Conservation (phyloP, 108 stramenopile genomes). For the Nannochloropsis salina region DNA sequence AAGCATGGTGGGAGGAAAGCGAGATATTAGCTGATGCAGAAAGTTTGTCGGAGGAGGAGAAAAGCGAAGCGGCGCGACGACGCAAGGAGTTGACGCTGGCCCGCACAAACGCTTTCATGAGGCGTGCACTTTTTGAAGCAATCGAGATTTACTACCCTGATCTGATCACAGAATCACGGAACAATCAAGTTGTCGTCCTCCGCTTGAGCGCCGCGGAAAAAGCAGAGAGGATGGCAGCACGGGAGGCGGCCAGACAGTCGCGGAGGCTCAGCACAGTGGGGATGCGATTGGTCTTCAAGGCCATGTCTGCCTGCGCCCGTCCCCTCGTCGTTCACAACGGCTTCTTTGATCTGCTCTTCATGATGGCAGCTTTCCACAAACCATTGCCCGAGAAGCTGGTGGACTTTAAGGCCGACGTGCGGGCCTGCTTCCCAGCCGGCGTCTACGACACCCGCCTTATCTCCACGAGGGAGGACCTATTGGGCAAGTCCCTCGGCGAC, state of each 20-base stretch:
- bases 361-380: neutral
- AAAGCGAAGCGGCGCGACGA: neutral
- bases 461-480: constrained; percentile 33
- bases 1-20: neutral
- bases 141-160: neutral
- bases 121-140: neutral
- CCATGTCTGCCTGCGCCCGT: constrained; percentile 22
- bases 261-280: constrained; percentile 26
- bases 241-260: constrained; percentile 20
- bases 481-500: constrained; percentile 24
- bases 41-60: neutral
- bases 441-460: constrained; percentile 20
- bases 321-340: constrained; percentile 41
- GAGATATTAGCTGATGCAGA: neutral
- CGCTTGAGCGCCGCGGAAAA: neutral
- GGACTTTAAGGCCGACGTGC: neutral
- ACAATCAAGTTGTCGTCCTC: neutral
- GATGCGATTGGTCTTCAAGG: constrained; percentile 33
- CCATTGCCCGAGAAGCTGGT: neutral
- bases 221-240: constrained; percentile 17
- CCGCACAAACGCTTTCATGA: neutral
- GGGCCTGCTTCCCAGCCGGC: neutral
- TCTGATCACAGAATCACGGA: constrained; percentile 13
- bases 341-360: constrained; percentile 22
- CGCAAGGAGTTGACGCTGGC: constrained; percentile 20